Evolutionary conservation across 495 filamentous ascomycete genomes (phyloP).

Genomic region (Xylaria longipes): DNA sequence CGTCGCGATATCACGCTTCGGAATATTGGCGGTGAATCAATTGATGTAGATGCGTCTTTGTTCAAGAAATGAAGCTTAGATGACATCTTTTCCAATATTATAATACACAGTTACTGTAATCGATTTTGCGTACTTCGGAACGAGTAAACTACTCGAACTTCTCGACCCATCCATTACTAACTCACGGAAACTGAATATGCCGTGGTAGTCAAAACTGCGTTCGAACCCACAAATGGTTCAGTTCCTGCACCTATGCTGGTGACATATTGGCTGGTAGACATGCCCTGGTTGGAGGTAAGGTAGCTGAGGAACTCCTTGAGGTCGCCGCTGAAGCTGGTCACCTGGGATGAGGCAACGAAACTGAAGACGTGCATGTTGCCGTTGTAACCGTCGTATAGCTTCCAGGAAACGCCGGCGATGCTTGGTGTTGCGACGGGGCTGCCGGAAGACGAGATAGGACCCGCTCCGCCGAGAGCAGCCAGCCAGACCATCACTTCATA

Average conservation of each 20-base stretch:
- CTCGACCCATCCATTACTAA: constrained; percentile 2
- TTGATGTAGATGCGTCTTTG: not conserved
- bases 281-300: constrained; percentile 54
- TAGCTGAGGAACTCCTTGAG: constrained; percentile 64
- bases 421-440: constrained; percentile 58
- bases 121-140: not conserved
- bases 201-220: constrained; percentile 37
- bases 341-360: constrained; percentile 60
- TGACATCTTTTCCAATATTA: constrained; percentile 4
- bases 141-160: not conserved
- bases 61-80: not conserved
- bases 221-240: constrained; percentile 41
- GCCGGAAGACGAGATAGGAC: constrained; percentile 66
- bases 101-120: not conserved
- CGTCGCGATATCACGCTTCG: constrained; percentile 26
- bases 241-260: constrained; percentile 40
- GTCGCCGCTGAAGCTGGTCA: constrained; percentile 62
- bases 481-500: constrained; percentile 81
- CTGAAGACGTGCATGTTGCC: constrained; percentile 64
- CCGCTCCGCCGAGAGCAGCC: constrained; percentile 64
- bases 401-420: constrained; percentile 58
- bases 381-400: constrained; percentile 63
- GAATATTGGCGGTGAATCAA: constrained; percentile 35
- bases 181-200: constrained; percentile 35
- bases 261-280: constrained; percentile 61